Percentiles rank a stretch among this genome's conserved stretches.
phyloP scores from a whole-genome alignment of 1,284 basidiomycete species.

The Peniophora sp. region DNA sequence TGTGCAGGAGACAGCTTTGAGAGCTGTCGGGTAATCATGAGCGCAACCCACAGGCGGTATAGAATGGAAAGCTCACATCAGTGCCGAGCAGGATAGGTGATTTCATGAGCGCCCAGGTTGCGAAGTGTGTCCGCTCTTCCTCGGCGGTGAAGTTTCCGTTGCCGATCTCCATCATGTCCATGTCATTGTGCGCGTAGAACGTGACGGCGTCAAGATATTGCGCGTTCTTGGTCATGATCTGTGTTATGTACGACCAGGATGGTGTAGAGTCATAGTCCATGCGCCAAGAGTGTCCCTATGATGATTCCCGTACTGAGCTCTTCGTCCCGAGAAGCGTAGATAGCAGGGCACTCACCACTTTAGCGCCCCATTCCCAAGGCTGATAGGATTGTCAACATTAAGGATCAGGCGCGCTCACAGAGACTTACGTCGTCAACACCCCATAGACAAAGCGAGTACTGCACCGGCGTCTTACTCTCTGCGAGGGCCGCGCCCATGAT shows the following conservation, averaged over 20 bases:
- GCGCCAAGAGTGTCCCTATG: slow-evolving; percentile 48
- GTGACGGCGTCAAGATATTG: slow-evolving; percentile 31
- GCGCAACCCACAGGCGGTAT: slow-evolving; percentile 15
- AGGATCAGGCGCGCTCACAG: no score
- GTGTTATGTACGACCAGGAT: slow-evolving; percentile 40
- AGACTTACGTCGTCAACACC: slow-evolving; percentile 32
- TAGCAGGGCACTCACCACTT: slow-evolving; percentile 35
- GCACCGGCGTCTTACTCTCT: slow-evolving; percentile 31
- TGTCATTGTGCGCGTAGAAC: slow-evolving; percentile 47
- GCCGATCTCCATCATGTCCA: slow-evolving; percentile 60
- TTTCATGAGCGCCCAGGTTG: slow-evolving; percentile 48
- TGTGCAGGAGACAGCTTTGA: slow-evolving; percentile 29
- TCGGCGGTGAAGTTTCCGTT: slow-evolving; percentile 41
- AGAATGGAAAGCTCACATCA: slow-evolving; percentile 26
- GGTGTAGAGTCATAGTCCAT: slow-evolving; percentile 43
- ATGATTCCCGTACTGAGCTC: slow-evolving; percentile 60
- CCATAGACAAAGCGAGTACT: slow-evolving; percentile 46
- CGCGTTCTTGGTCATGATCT: slow-evolving; percentile 36
- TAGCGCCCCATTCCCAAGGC: slow-evolving; percentile 44
- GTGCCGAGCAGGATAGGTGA: slow-evolving; percentile 51
- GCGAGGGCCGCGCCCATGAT: slow-evolving; percentile 43
- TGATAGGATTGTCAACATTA: no score
- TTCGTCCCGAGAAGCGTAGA: slow-evolving; percentile 49
- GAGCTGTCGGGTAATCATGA: slow-evolving; percentile 25
- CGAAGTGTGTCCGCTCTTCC: slow-evolving; percentile 50